A percentile compares a stretch with the other conserved stretches of the same genome.
These are phyloP conservation scores for Trichophyton mentagrophytes DNA, from an alignment of 2,329 filamentous ascomycete species.

Conservation along the genomic window DNA sequence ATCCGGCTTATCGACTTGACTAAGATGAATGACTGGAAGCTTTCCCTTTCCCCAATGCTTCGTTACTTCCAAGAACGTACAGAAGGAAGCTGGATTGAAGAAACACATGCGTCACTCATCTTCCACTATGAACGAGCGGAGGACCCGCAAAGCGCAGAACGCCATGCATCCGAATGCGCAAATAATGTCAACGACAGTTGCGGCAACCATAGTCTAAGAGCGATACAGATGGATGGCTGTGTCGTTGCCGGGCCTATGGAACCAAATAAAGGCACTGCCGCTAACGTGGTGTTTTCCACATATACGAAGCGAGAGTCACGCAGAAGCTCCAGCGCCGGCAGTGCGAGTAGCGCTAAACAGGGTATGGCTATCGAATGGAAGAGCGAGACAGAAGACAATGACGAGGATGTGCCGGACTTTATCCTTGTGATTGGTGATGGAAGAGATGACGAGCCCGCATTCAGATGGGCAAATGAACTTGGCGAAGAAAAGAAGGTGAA, in stretches of 20 bases:
- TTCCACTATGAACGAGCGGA: conserved; percentile 81
- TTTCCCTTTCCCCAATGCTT: conserved; percentile 67
- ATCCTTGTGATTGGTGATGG: conserved; percentile 82
- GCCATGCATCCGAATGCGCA: conserved; percentile 77
- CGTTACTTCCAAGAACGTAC: conserved; percentile 83
- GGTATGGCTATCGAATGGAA: not conserved
- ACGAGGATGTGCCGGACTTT: conserved; percentile 53
- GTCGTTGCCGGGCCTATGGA: conserved; percentile 75
- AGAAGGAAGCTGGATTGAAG: conserved; percentile 75
- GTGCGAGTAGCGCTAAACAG: not conserved
- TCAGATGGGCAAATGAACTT: conserved; percentile 81
- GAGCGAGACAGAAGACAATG: conserved; percentile 10
- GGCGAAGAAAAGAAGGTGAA: conserved; percentile 46
- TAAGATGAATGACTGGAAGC: conserved; percentile 66
- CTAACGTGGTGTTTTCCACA: conserved; percentile 56
- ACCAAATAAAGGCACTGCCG: conserved; percentile 79
- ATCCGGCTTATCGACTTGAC: conserved; percentile 60
- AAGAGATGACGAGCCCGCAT: conserved; percentile 85
- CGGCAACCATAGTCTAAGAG: conserved; percentile 64
- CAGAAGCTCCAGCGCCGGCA: not conserved
- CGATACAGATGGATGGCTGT: conserved; percentile 64
- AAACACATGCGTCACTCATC: conserved; percentile 79
- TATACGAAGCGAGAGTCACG: conserved; percentile 43
- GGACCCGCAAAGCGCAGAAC: conserved; percentile 59
- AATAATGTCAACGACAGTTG: conserved; percentile 94